Base-by-base conservation (phyloP, 2,329 filamentous ascomycete species). In the Talaromyces sp. region DNA sequence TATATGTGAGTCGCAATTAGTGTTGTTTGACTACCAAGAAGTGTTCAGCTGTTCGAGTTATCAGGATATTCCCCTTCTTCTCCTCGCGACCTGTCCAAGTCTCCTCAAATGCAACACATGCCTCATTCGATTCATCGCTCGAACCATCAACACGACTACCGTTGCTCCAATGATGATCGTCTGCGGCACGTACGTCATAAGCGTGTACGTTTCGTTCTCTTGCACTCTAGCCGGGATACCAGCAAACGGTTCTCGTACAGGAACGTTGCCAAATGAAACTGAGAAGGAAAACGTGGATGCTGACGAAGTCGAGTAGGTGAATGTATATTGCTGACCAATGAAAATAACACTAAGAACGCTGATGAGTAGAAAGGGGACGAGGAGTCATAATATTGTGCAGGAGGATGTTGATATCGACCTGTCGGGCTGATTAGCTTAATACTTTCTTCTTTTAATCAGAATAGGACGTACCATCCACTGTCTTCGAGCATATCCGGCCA, bases 401-500 rank as follows among this genome's bases (percentile, higher is more conserved):
- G 57, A 44, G 18, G 63, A 66, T 25, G 60, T 56, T 58, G 55
- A 60, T 50, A 62, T 63, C 44, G 65, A 63, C 65, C 65, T 66
- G 18, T 31, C 55, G n/a, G n/a, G 6, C 16, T 23, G 4, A 33
- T 74, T 60, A 69, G 69, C 42, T 76, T 67, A 8, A 71, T 57
- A 71, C 71, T 71, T 69, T 57, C 70, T 44, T 57, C 64, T 61
- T n/a, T 33, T 37, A 61, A 37, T 42, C 21, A 3, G 6, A 18
- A 33, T 12, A 25, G 60, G 33, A 69, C 89, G 84, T 81, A 93
- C 90, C 88, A 91, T 79, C 86, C 81, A 67, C 84, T 85, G 58
- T 81, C 81, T 71, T 92, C 87, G 76, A 91, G 87, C 70, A 88
- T 84, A 63, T 84, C 78, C 65, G 93, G 88, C 92, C 92, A 96